Evolutionary conservation across 768 basidiomycete species (phyloP).

Genomic region (Pilatotrama ljubarskyi): DNA sequence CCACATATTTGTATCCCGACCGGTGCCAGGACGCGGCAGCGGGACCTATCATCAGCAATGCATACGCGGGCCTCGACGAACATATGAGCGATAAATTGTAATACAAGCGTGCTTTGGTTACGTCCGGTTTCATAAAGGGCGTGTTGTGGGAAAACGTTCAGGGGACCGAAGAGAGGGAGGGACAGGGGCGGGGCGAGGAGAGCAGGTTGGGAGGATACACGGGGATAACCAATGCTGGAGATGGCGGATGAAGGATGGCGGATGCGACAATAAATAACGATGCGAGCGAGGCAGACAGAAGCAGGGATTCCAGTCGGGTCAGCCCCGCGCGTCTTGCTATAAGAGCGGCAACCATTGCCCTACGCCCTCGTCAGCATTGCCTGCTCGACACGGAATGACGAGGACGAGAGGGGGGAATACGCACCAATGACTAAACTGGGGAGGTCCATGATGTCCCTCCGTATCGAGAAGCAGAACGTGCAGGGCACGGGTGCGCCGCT

Average conservation of each 20-base stretch:
- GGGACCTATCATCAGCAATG: too few relatives aligned
- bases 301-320: neutral
- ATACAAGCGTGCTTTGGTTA: neutral
- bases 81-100: neutral
- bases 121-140: neutral
- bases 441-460: conserved; percentile 88
- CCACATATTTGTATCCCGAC: neutral
- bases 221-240: too few relatives aligned
- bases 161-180: too few relatives aligned
- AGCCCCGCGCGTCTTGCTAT: conserved; percentile 36
- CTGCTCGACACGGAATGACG: neutral
- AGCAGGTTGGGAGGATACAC: too few relatives aligned
- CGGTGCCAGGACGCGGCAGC: too few relatives aligned
- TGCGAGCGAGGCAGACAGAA: neutral
- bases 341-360: conserved; percentile 88
- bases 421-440: conserved; percentile 86
- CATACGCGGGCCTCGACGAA: neutral
- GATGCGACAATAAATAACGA: neutral
- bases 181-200: too few relatives aligned
- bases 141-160: too few relatives aligned
- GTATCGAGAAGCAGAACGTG: conserved; percentile 95
- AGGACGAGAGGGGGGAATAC: conserved; percentile 22
- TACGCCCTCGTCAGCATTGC: conserved; percentile 30
- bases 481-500: conserved; percentile 83
- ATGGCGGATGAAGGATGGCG: neutral